Percentiles rank a stretch among this genome's conserved stretches.
Conservation (phyloP, 1,284 basidiomycete species). For the Pseudomicrostroma phylloplanum region DNA sequence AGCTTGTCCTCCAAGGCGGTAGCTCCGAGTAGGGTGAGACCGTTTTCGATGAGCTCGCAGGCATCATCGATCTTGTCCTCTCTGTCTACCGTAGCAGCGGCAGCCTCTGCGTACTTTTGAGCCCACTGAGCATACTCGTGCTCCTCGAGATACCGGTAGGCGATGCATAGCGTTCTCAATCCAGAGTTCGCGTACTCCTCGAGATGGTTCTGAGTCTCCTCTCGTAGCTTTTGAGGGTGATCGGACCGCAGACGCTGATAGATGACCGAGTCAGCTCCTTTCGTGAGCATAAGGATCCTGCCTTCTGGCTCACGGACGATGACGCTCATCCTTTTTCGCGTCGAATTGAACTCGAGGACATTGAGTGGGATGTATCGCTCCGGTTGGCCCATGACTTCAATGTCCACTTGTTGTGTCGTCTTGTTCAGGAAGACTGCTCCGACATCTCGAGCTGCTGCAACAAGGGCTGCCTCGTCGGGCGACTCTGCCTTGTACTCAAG, state of each 20-base stretch:
- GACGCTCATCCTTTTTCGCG: constrained; percentile 88
- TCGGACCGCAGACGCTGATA: constrained; percentile 72
- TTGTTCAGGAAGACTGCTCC: constrained; percentile 84
- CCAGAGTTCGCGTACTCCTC: constrained; percentile 89
- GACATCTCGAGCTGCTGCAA: constrained; percentile 80
- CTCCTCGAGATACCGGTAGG: constrained; percentile 71
- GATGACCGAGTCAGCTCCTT: constrained; percentile 94
- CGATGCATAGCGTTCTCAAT: constrained; percentile 82
- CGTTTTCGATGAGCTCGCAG: constrained; percentile 74
- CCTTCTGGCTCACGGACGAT: constrained; percentile 77
- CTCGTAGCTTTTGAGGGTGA: constrained; percentile 70
- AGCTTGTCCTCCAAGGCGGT: constrained; percentile 95
- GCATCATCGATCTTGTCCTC: constrained; percentile 87
- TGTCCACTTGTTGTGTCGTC: constrained; percentile 69
- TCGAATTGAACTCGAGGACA: constrained; percentile 85
- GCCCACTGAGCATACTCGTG: constrained; percentile 79
- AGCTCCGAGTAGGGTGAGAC: constrained; percentile 76
- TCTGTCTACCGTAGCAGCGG: constrained; percentile 66
- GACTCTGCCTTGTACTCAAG: constrained; percentile 92
- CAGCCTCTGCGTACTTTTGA: constrained; percentile 72
- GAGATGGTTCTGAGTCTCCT: constrained; percentile 74
- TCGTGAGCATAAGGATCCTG: constrained; percentile 76
- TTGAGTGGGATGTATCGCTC: constrained; percentile 76
- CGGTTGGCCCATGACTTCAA: constrained; percentile 81
- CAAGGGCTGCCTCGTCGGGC: constrained; percentile 89